Base-by-base conservation (phyloP, 768 basidiomycete genomes). In the Tulasnella calospora region DNA sequence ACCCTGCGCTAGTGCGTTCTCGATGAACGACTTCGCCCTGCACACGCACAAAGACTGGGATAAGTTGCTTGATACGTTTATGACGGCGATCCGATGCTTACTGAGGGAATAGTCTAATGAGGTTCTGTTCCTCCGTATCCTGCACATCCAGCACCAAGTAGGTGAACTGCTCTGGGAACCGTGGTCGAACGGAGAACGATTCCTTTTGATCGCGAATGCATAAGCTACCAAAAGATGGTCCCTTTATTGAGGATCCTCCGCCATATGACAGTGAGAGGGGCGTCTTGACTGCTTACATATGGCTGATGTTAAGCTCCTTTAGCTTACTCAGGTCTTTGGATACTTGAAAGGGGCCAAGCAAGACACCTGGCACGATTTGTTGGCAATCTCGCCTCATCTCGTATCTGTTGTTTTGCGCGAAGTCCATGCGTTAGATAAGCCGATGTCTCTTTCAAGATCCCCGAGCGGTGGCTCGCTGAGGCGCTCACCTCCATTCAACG, bases 301-400 rank as follows among this genome's bases (percentile, higher is more conserved):
- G 95, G 2, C 95, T 93, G 80, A 98, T 88, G 0, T 88, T 85
- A n/a, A 92, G 88, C 10, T 84, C 83, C 57, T 86, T 85, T 15
- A 98, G 88, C 2, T 89, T 89, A 19, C 92, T 88, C 36, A 94
- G 85, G 0, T 92, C 92, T 83, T 96, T 96, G 1, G 94, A 94
- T 12, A 92, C 93, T 80, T 93, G 92, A 80, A 96, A 94, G 3
- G 95, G 95, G 0, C 95, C 95, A 8, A 98, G 89, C 36, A 90
- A 86, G 47, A 98, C 89, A 23, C 90, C 90, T 35, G 94, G 92
- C 0, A 94, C 86, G 80, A 97, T 96, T 84, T 96, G 93, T 85
- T 98, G 95, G 81, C 94, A 95, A 82, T 96, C 92, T n/a, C 95
- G 87, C 40, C 95, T 88, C 96, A 98, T 96, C 85, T 97, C 95